Conservation (phyloP, 495 filamentous ascomycete genomes). For the Neurospora sp. region DNA sequence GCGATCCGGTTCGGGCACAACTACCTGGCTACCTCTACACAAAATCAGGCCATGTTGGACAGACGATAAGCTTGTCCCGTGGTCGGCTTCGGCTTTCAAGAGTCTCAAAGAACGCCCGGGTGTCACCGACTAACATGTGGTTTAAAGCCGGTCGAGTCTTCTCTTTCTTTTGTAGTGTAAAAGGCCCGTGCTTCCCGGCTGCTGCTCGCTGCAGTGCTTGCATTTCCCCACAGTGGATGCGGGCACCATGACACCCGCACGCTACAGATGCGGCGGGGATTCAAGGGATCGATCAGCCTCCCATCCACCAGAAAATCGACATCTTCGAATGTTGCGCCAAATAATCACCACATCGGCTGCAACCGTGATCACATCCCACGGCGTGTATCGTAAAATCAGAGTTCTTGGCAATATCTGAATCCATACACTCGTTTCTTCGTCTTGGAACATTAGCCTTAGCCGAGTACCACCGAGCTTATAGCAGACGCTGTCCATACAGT, state of each 20-base stretch:
- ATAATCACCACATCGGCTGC: neutral
- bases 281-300: neutral
- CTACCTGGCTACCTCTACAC: neutral
- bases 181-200: neutral
- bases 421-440: neutral
- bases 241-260: neutral
- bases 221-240: neutral
- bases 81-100: neutral
- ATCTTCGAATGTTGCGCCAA: neutral
- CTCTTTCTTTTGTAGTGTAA: neutral
- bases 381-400: neutral
- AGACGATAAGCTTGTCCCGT: neutral
- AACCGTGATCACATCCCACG: neutral
- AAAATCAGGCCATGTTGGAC: neutral
- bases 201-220: neutral
- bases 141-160: neutral
- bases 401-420: neutral
- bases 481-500: conserved; percentile 1
- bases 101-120: neutral
- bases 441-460: neutral
- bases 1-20: neutral
- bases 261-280: neutral
- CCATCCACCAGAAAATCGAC: neutral
- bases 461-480: neutral
- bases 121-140: neutral